Evolutionary conservation across 106 monocot species (phyloP).

Genomic region (Triglochin maritima): DNA sequence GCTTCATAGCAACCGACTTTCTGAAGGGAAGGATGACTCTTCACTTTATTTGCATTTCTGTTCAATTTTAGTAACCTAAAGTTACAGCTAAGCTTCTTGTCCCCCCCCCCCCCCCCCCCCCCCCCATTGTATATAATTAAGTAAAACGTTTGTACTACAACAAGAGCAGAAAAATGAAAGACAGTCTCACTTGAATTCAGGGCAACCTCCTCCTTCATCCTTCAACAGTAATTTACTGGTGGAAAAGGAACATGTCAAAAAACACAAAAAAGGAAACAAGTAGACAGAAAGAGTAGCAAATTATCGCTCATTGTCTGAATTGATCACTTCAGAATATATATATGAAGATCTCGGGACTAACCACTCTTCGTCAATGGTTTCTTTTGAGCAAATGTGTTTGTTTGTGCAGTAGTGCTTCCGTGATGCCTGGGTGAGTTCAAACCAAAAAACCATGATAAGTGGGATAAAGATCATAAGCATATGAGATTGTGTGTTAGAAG

Average conservation of each 20-base stretch:
- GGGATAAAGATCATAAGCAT: not conserved
- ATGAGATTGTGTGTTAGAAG: not conserved
- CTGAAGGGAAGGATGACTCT: constrained; percentile 67
- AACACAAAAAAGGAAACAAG: not conserved
- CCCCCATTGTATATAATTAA: not conserved
- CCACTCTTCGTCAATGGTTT: constrained; percentile 87
- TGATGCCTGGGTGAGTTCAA: constrained; percentile 50
- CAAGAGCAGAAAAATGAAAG: not conserved
- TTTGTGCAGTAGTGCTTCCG: constrained; percentile 94
- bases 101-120: no score
- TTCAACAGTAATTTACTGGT: constrained; percentile 73
- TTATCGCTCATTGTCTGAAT: not conserved
- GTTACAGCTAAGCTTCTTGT: not conserved
- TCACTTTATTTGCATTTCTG: constrained; percentile 89
- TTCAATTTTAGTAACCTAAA: not conserved
- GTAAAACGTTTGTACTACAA: not conserved
- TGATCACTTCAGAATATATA: no score
- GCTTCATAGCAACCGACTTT: constrained; percentile 76
- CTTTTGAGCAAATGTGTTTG: constrained; percentile 43
- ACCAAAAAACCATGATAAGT: not conserved
- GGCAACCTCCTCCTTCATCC: constrained; percentile 44
- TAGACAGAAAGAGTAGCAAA: not conserved
- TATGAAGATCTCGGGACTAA: constrained; percentile 4
- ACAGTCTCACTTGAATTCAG: constrained; percentile 72
- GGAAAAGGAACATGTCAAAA: constrained; percentile 1